Base-by-base conservation (phyloP, 129 eudicot genomes). In the Sambucus nigra region DNA sequence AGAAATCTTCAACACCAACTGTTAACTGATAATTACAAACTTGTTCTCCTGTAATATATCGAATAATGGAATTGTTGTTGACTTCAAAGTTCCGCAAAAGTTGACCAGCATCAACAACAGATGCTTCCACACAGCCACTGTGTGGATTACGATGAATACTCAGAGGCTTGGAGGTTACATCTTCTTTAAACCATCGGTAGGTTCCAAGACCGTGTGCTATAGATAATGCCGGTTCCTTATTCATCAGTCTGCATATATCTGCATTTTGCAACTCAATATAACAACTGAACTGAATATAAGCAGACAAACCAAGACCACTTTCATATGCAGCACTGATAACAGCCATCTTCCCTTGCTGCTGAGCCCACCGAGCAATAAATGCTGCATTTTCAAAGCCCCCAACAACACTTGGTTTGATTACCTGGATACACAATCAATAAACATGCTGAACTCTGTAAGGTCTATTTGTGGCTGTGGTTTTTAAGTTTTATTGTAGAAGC, bases 131-230 rank as follows among this genome's bases (percentile, higher is more conserved):
- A 55, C 58, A 58, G 41, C 89, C 86, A 28, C 55, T 74, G 41
- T 7, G 9, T 17, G 80, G 61, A 68, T 69, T 61, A 40, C 64
- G 61, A 45, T 21, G 25, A 35, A 86, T 70, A 61, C 55, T 46
- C 22, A 82, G 64, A 29, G 78, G 73, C 31, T 68, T 63, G 7
- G 60, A 28, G 24, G 69, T 62, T 38, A 79, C 76, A 50, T 91
- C 86, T 51, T 91, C 95, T 69, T 55, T 74, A 29, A 91, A 80
- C 99, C 99, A 91, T 32, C 67, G 69, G 65, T 79, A 91, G 22
- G 99, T 91, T 77, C 99, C 99, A 65, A 91, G 93, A 61, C 99
- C 99, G 63, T 91, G 99, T 18, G 89, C 94, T 24, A 76, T 69
- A 27, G 57, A 41, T 11, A 61, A 42, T 22, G 49, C 47, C 16